Conservation (phyloP, 129 eudicot genomes). For the Helianthus tuberosus region DNA sequence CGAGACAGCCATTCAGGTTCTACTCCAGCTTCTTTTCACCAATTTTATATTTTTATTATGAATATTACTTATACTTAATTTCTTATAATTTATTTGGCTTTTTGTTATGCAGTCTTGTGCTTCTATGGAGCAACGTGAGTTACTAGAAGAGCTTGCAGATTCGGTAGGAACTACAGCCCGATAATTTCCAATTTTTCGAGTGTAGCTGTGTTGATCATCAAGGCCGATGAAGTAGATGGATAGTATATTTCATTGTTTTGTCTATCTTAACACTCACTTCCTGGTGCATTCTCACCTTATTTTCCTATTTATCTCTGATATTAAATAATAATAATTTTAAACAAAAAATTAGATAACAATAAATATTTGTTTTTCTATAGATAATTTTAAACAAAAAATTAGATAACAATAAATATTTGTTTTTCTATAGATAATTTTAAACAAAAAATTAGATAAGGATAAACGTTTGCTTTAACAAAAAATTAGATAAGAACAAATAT, state of each 20-base stretch:
- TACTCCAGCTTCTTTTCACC: neutral
- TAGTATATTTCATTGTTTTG: constrained; percentile 1
- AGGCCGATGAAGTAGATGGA: neutral
- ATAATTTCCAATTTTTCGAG: constrained; percentile 18
- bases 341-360: no score
- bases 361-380: no score
- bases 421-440: no score
- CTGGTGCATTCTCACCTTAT: no score
- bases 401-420: no score
- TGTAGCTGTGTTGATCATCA: constrained; percentile 4
- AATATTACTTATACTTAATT: neutral
- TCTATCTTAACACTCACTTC: neutral
- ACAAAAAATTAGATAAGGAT: no score
- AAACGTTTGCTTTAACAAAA: no score
- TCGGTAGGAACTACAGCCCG: constrained; percentile 55
- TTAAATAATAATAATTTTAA: no score
- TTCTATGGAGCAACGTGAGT: constrained; percentile 81
- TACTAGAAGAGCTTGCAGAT: constrained; percentile 88
- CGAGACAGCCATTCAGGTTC: constrained; percentile 95
- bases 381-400: no score
- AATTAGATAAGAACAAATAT: no score
- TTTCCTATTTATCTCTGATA: no score
- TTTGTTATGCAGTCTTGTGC: constrained; percentile 68
- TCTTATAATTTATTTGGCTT: neutral
- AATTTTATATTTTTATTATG: neutral